Evolutionary conservation across 768 basidiomycete species (phyloP).

Genomic region (Chlorophyllum brunneum): DNA sequence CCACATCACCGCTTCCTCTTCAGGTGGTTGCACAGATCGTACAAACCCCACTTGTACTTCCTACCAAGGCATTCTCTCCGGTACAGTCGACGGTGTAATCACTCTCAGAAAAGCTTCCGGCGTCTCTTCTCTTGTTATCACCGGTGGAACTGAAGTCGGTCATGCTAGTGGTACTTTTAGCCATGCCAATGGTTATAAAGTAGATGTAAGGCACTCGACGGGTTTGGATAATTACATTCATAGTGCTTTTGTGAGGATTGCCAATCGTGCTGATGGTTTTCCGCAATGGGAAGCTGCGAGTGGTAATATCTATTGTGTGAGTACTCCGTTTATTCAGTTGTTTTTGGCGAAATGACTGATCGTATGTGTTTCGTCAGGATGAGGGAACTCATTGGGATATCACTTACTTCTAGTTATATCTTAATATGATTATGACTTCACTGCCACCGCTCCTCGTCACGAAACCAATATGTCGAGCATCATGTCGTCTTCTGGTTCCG

Average conservation of each 20-base stretch:
- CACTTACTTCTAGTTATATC: constrained; percentile 15
- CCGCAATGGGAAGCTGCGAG: constrained; percentile 24
- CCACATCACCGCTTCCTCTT: constrained; percentile 24
- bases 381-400: constrained; percentile 28
- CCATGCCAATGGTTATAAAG: constrained; percentile 26
- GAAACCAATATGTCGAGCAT: no score
- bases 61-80: constrained; percentile 23
- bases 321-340: constrained; percentile 3
- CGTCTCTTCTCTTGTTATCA: constrained; percentile 58
- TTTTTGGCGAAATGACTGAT: neutral
- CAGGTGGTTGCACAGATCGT: constrained; percentile 22
- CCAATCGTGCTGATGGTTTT: constrained; percentile 24
- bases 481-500: neutral
- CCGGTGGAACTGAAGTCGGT: constrained; percentile 50
- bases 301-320: constrained; percentile 26
- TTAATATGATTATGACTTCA: no score
- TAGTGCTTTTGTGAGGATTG: constrained; percentile 21
- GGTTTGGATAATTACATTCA: constrained; percentile 23
- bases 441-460: no score
- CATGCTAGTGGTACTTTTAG: constrained; percentile 25
- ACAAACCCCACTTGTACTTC: constrained; percentile 24
- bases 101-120: constrained; percentile 38
- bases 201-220: constrained; percentile 22
- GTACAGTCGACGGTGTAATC: constrained; percentile 26
- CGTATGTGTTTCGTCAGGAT: constrained; percentile 16